These are phyloP conservation scores for Cladosporium sp. DNA, from an alignment of 2,329 filamentous ascomycete genomes.

Conservation along the genomic window DNA sequence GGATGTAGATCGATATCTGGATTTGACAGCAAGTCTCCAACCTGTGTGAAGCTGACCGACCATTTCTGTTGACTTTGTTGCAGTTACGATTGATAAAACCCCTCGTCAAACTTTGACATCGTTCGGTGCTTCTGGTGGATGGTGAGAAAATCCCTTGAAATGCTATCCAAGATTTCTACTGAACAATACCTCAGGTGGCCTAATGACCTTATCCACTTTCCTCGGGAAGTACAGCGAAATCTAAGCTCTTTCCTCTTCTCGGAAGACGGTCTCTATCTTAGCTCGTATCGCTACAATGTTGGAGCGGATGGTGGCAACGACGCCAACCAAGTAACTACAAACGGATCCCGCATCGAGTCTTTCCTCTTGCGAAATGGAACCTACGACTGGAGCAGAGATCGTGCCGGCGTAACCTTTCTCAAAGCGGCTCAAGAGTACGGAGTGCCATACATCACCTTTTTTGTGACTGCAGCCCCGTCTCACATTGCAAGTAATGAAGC, in stretches of 20 bases:
- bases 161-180: not conserved
- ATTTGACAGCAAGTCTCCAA: no score
- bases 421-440: conserved; percentile 11
- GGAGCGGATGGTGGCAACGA: conserved; percentile 14
- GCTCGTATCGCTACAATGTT: conserved; percentile 16
- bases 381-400: conserved; percentile 16
- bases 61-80: no score
- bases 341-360: conserved; percentile 12
- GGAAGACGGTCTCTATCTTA: conserved; percentile 13
- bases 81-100: not conserved
- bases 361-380: conserved; percentile 14
- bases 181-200: not conserved
- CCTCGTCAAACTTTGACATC: conserved; percentile 13
- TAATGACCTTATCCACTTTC: conserved; percentile 15
- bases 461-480: conserved; percentile 16
- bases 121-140: conserved; percentile 15
- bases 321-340: conserved; percentile 8
- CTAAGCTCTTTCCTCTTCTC: conserved; percentile 15
- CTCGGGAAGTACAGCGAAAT: conserved; percentile 4
- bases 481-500: conserved; percentile 13
- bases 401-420: conserved; percentile 15
- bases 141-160: conserved; percentile 1
- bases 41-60: no score
- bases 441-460: conserved; percentile 15
- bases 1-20: no score